Conservation (phyloP, 208 protist species). For the Trichomonas gallinae region DNA sequence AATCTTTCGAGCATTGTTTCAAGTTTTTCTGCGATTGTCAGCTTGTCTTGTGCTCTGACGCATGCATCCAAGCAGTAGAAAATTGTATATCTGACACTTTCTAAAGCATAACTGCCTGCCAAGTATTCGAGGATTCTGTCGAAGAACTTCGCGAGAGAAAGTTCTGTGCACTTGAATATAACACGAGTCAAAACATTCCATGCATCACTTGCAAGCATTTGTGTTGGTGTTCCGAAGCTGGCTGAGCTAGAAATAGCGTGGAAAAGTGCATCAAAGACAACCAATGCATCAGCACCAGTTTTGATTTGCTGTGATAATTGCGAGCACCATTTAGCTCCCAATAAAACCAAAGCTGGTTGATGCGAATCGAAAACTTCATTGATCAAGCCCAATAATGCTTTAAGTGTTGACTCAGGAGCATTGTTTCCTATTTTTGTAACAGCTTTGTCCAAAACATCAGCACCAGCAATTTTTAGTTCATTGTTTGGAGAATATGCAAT, state of each 20-base stretch:
- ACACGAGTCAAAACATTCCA: background rate
- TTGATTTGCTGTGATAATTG: background rate
- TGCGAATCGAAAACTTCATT: background rate
- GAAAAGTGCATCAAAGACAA: background rate
- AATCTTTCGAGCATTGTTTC: background rate
- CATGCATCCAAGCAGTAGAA: background rate
- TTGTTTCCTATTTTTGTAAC: background rate
- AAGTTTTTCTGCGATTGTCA: background rate
- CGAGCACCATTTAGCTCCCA: background rate
- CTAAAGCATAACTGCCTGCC: background rate
- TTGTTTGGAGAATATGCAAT: background rate
- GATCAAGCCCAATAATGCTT: background rate
- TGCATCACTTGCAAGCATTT: background rate
- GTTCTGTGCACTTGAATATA: background rate
- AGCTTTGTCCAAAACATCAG: background rate
- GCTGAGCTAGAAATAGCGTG: background rate
- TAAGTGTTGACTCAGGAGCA: background rate
- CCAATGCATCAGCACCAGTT: background rate
- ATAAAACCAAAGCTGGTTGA: background rate
- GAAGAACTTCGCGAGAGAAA: background rate
- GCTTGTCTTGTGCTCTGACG: background rate
- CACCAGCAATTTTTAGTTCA: background rate
- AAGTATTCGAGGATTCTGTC: background rate
- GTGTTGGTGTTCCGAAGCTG: too few species aligned
- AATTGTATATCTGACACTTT: background rate